Conservation (phyloP, 2,329 filamentous ascomycete genomes). For the Rhynchosporium graminicola region DNA sequence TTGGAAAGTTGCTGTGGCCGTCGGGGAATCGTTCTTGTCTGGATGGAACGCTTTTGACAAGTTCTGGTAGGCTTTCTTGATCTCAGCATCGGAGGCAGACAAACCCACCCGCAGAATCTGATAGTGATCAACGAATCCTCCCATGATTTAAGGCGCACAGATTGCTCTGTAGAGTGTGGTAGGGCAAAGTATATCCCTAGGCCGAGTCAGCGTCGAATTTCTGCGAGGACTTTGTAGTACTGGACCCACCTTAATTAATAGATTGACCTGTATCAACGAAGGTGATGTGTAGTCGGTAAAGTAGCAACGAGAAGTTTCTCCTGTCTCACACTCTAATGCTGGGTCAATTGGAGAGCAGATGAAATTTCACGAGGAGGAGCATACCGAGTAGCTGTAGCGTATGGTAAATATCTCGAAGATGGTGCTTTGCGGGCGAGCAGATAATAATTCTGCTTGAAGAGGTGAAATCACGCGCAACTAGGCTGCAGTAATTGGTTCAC, state of each 20-base stretch:
- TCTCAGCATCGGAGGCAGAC: constrained; percentile 4
- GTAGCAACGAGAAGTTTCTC: too few relatives aligned
- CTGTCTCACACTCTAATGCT: too few relatives aligned
- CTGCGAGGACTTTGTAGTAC: background rate
- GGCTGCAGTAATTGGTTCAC: too few relatives aligned
- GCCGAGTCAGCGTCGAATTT: background rate
- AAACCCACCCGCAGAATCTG: background rate
- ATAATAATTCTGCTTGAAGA: too few relatives aligned
- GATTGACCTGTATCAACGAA: background rate
- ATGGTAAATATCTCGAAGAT: too few relatives aligned
- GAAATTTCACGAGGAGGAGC: too few relatives aligned
- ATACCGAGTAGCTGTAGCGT: too few relatives aligned
- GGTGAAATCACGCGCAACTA: too few relatives aligned
- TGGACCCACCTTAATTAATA: background rate
- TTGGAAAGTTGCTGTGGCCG: background rate
- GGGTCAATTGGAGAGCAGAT: too few relatives aligned
- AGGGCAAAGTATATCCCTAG: background rate
- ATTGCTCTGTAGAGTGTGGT: background rate
- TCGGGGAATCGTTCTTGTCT: background rate
- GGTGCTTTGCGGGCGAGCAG: too few relatives aligned
- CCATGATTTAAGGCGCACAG: background rate
- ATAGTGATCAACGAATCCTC: constrained; percentile 1
- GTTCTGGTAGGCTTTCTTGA: background rate
- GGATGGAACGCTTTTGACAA: constrained; percentile 3
- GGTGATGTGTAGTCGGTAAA: too few relatives aligned